Conservation (phyloP, 257 asterid species). For the Solanum okadae region DNA sequence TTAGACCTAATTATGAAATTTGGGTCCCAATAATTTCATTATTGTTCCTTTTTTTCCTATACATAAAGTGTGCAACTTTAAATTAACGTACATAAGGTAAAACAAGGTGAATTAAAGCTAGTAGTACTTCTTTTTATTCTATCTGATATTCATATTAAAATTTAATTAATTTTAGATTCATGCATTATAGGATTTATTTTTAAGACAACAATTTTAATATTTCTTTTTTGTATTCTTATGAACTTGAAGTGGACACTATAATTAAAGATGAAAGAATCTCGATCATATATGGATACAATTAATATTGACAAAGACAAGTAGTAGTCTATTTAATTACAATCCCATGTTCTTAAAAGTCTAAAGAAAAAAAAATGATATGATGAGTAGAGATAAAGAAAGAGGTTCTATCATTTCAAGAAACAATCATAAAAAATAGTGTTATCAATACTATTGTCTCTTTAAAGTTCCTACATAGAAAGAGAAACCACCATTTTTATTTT, state of each 20-base stretch:
- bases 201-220: fast-evolving
- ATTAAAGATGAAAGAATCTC: not conserved
- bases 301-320: not conserved
- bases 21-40: not conserved
- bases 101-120: not conserved
- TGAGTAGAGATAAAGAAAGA: not conserved
- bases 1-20: not conserved
- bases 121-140: not conserved
- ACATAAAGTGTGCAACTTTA: constrained; percentile 28
- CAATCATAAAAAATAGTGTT: not conserved
- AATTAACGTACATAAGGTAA: constrained; percentile 12
- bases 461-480: not conserved
- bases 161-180: not conserved
- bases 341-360: constrained; percentile 7
- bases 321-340: not conserved
- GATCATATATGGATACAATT: not conserved
- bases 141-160: not conserved
- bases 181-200: fast-evolving
- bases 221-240: not conserved
- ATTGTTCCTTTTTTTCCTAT: not conserved
- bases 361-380: not conserved
- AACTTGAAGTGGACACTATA: fast-evolving
- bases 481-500: not conserved
- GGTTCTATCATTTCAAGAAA: constrained; percentile 3
- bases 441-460: constrained; percentile 1